Base-by-base conservation (phyloP, 1,139 yeast genomes). In the Geotrichum restrictum region DNA sequence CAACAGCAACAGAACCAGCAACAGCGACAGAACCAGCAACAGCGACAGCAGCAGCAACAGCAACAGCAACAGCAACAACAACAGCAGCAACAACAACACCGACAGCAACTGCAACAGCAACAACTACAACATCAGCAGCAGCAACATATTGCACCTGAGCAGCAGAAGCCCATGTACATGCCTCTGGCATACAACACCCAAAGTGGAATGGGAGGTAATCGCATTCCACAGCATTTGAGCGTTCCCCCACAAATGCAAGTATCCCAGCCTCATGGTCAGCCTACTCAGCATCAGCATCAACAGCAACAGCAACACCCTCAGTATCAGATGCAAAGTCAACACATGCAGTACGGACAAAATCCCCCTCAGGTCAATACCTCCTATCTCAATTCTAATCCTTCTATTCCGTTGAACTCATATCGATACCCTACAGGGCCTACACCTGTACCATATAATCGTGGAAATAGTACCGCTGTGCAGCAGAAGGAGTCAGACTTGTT, bases 41-140 rank as follows among this genome's bases (percentile, higher is more conserved):
- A 24, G 29, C 29, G 7, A 24, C 29, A 24, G 29, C 29, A 24
- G 29, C 29, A 13, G n/a, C n/a, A n/a, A n/a, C n/a, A n/a, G n/a
- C n/a, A n/a, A n/a, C n/a, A n/a, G n/a, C n/a, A n/a, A n/a, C n/a
- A n/a, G 36, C 58, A 56, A 1, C 52, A 52, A 32, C 58, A 48
- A 24, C 58, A 46, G 21, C 58, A 44, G 36, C 58, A 56, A 1
- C 52, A 52, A 32, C 58, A 48, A 24, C 58, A 46, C 18, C 58
- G 41, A 21, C 60, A 52, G 14, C 54, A 46, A 5, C 52, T 48
- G 10, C 56, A 43, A 2, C 54, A 55, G 3, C 52, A 42, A 13
- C 45, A 11, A 33, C 6, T 6, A 5, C 36, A 33, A 13, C 37
- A 24, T 24, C 29, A 24, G 29, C 29, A 5, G 8, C 29, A 24